These are phyloP conservation scores for Sophora flavescens DNA, from an alignment of 306 rosid genomes.

Conservation along the genomic window DNA sequence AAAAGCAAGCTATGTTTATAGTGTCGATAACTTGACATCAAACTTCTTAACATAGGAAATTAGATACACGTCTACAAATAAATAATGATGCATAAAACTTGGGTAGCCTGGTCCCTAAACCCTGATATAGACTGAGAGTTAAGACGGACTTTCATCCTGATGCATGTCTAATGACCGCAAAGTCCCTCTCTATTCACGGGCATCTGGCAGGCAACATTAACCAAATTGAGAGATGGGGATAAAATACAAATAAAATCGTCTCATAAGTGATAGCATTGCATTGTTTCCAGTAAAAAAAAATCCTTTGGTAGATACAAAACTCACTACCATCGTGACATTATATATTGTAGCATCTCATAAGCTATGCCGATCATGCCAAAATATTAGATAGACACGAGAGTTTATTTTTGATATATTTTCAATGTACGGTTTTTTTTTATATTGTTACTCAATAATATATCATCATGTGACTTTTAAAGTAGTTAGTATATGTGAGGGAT, in stretches of 20 bases:
- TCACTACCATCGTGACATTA: neutral
- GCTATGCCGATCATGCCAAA: neutral
- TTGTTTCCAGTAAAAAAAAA: too few species aligned
- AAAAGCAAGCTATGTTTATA: neutral
- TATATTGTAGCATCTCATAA: neutral
- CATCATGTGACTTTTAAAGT: too few species aligned
- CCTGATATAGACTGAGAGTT: constrained; percentile 85
- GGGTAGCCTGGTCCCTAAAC: constrained; percentile 78
- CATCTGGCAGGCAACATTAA: constrained; percentile 66
- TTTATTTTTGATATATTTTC: too few species aligned
- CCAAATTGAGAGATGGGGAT: neutral
- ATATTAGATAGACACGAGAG: neutral
- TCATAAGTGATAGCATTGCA: neutral
- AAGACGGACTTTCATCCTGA: constrained; percentile 91
- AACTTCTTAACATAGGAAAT: constrained; percentile 9
- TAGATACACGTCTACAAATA: constrained; percentile 2
- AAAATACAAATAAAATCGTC: neutral
- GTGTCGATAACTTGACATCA: neutral
- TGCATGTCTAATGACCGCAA: constrained; percentile 78
- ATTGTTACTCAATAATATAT: too few species aligned
- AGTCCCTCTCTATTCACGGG: constrained; percentile 71
- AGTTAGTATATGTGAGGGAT: too few species aligned
- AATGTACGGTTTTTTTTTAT: too few species aligned
- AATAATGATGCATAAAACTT: constrained; percentile 48
- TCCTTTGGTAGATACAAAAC: neutral